Evolutionary conservation across 441 rosid species (phyloP).

Genomic region (Bruguiera hainesii): DNA sequence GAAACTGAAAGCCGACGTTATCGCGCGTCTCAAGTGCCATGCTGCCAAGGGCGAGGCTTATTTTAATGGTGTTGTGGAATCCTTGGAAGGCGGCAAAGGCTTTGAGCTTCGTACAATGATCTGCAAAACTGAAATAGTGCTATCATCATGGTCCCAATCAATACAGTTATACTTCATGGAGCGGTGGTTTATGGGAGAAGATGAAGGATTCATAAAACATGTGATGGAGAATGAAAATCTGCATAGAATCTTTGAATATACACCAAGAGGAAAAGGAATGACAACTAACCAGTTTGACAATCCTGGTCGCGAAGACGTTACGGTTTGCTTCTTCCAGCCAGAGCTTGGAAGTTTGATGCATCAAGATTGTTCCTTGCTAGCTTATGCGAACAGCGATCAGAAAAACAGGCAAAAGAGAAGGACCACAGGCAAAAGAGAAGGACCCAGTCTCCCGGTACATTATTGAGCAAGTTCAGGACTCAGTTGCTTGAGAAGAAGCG

Average conservation of each 20-base stretch:
- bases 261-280: constrained; percentile 2
- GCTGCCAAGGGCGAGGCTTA: neutral
- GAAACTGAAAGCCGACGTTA: constrained; percentile 3
- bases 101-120: constrained; percentile 2
- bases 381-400: too few relatives aligned
- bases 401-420: too few relatives aligned
- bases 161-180: constrained; percentile 18
- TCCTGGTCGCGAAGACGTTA: constrained; percentile 18
- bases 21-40: constrained; percentile 1
- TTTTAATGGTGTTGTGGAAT: constrained; percentile 7
- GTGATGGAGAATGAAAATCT: constrained; percentile 17
- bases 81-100: constrained; percentile 1
- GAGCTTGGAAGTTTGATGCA: too few relatives aligned
- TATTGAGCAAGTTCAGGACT: too few relatives aligned
- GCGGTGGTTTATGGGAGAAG: constrained; percentile 18
- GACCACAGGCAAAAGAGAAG: too few relatives aligned
- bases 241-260: constrained; percentile 10
- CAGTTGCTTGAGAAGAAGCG: too few relatives aligned
- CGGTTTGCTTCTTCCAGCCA: neutral
- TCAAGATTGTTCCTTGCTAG: too few relatives aligned
- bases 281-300: neutral
- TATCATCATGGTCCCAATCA: constrained; percentile 13
- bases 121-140: constrained; percentile 12
- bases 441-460: too few relatives aligned
- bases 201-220: constrained; percentile 9